A percentile compares a stretch with the other conserved stretches of the same genome.
These are phyloP conservation scores for Sonneratia alba DNA, from an alignment of 345 rosid species.

Conservation along the genomic window DNA sequence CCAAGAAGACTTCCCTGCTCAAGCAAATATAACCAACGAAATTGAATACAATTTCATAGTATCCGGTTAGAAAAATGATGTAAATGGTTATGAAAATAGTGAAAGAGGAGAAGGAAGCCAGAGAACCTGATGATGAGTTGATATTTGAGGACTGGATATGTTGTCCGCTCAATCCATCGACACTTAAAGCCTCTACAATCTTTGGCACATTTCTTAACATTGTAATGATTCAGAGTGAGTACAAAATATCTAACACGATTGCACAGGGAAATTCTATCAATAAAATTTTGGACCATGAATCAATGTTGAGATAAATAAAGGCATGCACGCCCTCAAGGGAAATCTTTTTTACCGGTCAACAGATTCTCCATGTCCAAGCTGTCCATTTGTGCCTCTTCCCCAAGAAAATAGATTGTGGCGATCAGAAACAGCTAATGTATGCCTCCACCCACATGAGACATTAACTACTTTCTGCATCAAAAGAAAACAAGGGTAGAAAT, in stretches of 20 bases:
- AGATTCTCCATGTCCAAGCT: constrained; percentile 82
- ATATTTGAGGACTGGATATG: constrained; percentile 54
- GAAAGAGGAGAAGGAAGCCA: background rate
- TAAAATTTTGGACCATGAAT: background rate
- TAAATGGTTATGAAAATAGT: background rate
- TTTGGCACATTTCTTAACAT: constrained; percentile 54
- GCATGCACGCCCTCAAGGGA: background rate
- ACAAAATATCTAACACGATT: background rate
- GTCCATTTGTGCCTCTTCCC: constrained; percentile 99
- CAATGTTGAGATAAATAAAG: background rate
- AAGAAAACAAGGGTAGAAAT: background rate
- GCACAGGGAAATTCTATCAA: background rate
- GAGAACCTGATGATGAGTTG: constrained; percentile 64
- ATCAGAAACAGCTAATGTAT: constrained; percentile 84
- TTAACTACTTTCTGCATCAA: constrained; percentile 60
- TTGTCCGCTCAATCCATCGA: constrained; percentile 73
- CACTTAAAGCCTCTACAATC: constrained; percentile 66
- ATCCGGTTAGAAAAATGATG: background rate
- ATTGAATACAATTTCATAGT: background rate
- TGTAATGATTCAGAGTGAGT: constrained; percentile 1
- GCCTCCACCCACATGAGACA: constrained; percentile 96
- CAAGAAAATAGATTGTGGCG: constrained; percentile 72
- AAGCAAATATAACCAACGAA: background rate
- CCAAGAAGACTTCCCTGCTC: constrained; percentile 77
- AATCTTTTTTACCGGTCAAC: constrained; percentile 47